Conservation (phyloP, 768 basidiomycete species). For the Leccinum ochraceum region DNA sequence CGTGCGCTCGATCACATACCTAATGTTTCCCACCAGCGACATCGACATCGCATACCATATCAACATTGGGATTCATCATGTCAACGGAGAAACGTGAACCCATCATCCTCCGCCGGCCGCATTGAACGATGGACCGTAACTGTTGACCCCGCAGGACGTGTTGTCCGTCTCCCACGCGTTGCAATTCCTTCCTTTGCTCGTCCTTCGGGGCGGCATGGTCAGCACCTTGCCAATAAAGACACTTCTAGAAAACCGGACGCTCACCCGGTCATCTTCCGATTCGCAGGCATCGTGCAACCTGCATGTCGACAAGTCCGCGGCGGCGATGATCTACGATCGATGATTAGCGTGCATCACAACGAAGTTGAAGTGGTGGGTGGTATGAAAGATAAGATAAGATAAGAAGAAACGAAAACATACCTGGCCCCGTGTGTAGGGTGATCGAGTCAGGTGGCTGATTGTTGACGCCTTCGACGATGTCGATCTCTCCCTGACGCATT, state of each 20-base stretch:
- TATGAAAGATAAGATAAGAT: background rate
- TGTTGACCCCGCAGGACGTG: constrained; percentile 35
- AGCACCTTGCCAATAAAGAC: constrained; percentile 1
- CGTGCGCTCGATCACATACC: constrained; percentile 41
- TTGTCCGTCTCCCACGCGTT: constrained; percentile 31
- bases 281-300: constrained; percentile 38
- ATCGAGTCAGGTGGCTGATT: constrained; percentile 25
- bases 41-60: background rate
- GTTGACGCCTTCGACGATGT: constrained; percentile 40
- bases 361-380: background rate
- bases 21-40: background rate
- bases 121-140: constrained; percentile 40
- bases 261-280: constrained; percentile 34
- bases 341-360: background rate
- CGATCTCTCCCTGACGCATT: constrained; percentile 30
- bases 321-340: background rate
- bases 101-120: constrained; percentile 38
- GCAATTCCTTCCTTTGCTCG: constrained; percentile 31
- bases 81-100: background rate
- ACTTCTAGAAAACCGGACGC: background rate
- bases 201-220: constrained; percentile 11
- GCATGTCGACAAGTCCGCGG: background rate
- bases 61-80: background rate
- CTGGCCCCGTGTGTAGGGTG: constrained; percentile 32
- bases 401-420: constrained; percentile 11